Evolutionary conservation across 768 basidiomycete species (phyloP).

Genomic region (Gloeostereum incarnatum): DNA sequence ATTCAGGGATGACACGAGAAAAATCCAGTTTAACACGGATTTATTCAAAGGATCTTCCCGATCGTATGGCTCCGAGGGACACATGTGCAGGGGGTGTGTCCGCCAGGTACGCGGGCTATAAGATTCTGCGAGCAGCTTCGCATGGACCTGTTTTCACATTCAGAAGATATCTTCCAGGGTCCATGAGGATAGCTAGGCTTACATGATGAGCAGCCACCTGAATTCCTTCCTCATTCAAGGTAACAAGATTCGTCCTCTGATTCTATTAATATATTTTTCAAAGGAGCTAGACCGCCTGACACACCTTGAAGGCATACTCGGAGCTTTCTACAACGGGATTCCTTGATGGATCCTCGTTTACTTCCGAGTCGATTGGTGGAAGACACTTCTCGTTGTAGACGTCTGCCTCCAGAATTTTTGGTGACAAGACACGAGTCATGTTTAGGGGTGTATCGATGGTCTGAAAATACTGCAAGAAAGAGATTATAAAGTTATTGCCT

Average conservation of each 20-base stretch:
- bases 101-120: conserved; percentile 82
- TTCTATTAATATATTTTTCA: neutral
- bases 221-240: conserved; percentile 5
- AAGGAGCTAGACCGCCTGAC: neutral
- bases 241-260: conserved; percentile 6
- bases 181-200: neutral
- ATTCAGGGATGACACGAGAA: conserved; percentile 78
- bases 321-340: conserved; percentile 8
- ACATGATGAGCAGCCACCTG: conserved; percentile 7
- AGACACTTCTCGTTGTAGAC: no score
- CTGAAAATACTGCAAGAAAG: no score
- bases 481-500: no score
- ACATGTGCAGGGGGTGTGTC: conserved; percentile 65
- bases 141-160: conserved; percentile 39
- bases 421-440: no score
- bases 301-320: conserved; percentile 6
- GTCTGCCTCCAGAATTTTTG: no score
- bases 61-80: conserved; percentile 57
- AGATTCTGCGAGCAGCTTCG: conserved; percentile 45
- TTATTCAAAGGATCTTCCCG: conserved; percentile 43
- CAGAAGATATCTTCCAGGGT: neutral
- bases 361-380: no score
- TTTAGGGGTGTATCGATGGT: no score
- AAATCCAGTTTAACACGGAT: conserved; percentile 74
- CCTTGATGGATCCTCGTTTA: neutral